Evolutionary conservation across 169 alveolate species (phyloP).

Genomic region (Plasmodium knowlesi): DNA sequence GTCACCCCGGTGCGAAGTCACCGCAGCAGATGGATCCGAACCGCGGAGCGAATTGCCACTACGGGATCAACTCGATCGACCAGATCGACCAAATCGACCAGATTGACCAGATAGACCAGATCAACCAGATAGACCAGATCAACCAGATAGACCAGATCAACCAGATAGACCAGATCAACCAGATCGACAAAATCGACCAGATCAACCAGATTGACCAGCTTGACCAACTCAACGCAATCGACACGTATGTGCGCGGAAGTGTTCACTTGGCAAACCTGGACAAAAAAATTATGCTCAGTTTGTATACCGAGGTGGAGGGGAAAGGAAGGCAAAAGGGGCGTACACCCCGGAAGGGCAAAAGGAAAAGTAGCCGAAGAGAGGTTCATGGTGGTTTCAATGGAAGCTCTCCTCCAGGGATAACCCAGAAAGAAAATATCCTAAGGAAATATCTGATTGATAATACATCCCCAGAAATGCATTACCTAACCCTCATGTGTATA

Average conservation of each 20-base stretch:
- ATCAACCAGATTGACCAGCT: background rate
- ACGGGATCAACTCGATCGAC: background rate
- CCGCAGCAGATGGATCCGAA: background rate
- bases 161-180: too few species aligned
- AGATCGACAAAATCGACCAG: background rate
- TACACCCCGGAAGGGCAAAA: background rate
- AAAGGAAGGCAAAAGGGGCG: background rate
- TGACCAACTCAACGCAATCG: too few species aligned
- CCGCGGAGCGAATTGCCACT: background rate
- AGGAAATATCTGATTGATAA: slow-evolving; percentile 4
- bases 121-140: too few species aligned
- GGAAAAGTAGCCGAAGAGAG: background rate
- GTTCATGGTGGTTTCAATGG: background rate
- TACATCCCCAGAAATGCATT: slow-evolving; percentile 26
- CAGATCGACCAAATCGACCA: background rate
- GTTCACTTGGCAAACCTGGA: background rate
- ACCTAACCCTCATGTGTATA: background rate
- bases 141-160: too few species aligned
- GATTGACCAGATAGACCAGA: too few species aligned
- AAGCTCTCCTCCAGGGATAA: background rate
- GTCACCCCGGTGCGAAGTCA: background rate
- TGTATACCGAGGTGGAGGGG: background rate
- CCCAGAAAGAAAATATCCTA: background rate
- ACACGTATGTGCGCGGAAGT: background rate
- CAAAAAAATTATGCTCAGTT: slow-evolving; percentile 23